Percentiles rank a stretch among this genome's conserved stretches.
phyloP scores from a whole-genome alignment of 1,139 yeast genomes.

The Debaryomyces coudertii region DNA sequence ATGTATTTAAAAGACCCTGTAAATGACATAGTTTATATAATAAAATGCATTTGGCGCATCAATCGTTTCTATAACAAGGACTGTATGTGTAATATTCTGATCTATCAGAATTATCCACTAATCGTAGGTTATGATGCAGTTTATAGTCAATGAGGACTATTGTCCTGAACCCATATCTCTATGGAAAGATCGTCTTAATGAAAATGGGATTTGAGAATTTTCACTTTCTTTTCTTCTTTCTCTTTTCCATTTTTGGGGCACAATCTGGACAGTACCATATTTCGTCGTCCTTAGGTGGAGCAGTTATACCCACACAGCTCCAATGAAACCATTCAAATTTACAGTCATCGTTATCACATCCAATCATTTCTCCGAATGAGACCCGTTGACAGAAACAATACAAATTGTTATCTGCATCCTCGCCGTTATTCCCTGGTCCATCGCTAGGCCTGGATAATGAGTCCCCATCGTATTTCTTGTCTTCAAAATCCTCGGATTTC shows the following conservation, averaged over 20 bases:
- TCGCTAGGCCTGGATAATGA: constrained; percentile 13
- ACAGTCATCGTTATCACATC: constrained; percentile 84
- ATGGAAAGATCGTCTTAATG: not conserved
- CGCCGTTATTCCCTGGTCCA: constrained; percentile 37
- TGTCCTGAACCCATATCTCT: too few relatives aligned
- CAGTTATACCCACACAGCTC: constrained; percentile 77
- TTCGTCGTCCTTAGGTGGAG: constrained; percentile 67
- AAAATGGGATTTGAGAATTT: not conserved
- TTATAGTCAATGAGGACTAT: too few relatives aligned
- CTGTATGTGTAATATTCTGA: too few relatives aligned
- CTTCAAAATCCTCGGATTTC: constrained; percentile 29
- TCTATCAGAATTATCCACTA: too few relatives aligned
- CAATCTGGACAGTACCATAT: constrained; percentile 77
- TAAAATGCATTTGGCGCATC: too few relatives aligned
- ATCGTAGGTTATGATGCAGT: too few relatives aligned
- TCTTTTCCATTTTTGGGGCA: constrained; percentile 52
- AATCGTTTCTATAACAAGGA: too few relatives aligned
- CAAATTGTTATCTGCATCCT: constrained; percentile 64
- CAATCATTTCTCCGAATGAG: constrained; percentile 90
- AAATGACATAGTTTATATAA: too few relatives aligned
- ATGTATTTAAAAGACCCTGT: too few relatives aligned
- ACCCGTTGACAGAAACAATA: constrained; percentile 87
- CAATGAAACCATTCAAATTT: constrained; percentile 88
- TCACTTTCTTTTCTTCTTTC: constrained; percentile 47
- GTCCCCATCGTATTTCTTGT: constrained; percentile 18